Base-by-base conservation (phyloP, 2,329 filamentous ascomycete genomes). In the Aspergillus novofumigatus region DNA sequence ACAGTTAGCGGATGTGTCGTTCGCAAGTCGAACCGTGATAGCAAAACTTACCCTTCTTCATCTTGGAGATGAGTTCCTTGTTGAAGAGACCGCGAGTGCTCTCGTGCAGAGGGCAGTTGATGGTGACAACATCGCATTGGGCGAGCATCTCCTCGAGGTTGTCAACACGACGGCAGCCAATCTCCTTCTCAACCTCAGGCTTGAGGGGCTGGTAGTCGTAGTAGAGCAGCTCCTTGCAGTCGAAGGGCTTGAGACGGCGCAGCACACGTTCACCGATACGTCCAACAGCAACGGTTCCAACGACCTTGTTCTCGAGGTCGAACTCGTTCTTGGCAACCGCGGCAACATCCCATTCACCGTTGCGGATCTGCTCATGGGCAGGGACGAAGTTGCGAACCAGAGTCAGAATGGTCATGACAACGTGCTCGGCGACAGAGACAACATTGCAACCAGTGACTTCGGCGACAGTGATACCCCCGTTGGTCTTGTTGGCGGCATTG, bases 191-290 rank as follows among this genome's bases (percentile, higher is more conserved):
- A 69, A 86, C 83, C 82, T 96, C 92, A 59, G 91, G 72, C 59
- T 80, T 83, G 64, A 99, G 84, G 53, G 93, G 92, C 85, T 99
- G 94, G 89, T 99, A 99, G 82, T 99, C 94, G 77, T 90, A 97
- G 90, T 99, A 99, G 63, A 97, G 86, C 52, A 99, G 86, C 84
- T 97, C 93, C 88, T 96, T 96, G 91, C 94, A 99, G 83, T 96
- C 93, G 74, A 99, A 99, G 66, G 92, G 82, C 87, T 95, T 96
- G 71, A 99, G 88, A 66, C 94, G 88, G 77, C 93, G 90, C 68
- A 99, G 86, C 58, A 99, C 94, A 80, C 94, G 92, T 87, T 97
- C 92, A 71, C 94, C 94, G 70, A 99, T 99, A 75, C 94, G 91
- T 76, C 94, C 94, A 62, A 97, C 92, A 71, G 90, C 94, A 58